Base-by-base conservation (phyloP, 192 early-diverging fungal genomes). In the Backusella luteola region DNA sequence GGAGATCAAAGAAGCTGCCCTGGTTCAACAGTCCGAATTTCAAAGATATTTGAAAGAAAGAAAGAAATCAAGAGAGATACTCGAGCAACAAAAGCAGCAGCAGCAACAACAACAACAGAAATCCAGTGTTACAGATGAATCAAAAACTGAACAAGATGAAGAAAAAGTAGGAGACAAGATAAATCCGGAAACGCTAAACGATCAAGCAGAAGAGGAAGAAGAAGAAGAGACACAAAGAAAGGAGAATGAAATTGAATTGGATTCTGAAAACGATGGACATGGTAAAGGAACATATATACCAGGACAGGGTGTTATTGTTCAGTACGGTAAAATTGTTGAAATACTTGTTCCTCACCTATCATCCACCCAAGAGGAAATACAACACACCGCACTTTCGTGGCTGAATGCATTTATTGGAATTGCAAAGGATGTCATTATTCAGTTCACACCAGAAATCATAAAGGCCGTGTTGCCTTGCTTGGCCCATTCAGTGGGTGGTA, bases 371-470 rank as follows among this genome's bases (percentile, higher is more conserved):
- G 90, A 96, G 82, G 97, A 98, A 73, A 97, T 96, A 21, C 98
- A 99, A 84, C 91, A 89, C 66, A 96, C 93, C 1, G 96, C 97
- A 1, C 80, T 99, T 21, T 86, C 88, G 52, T 99, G 98, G 98
- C 90, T 97, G 66, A 91, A 93, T 76, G 93, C 94, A 79, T 96
- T 99, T 74, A 92, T 97, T 32, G 82, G 84, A 32, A 84, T 97
- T 29, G 93, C 95, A 23, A 90, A 93, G 52, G 89, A 93, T 17
- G 89, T 94, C 3, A 93, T 99, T 74, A 88, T 98, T 34, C 88
- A 91, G 12, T 94, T 91, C 71, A 92, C 94, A 34, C 94, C 97
- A 12, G 79, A 87, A 32, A 86, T 98, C 2, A 89, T 99, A 34
- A 89, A 88, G 6, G 91, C 96, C 0, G 92, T 98, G 36, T 79